These are phyloP conservation scores for Marasmius fiardii DNA, from an alignment of 1,284 basidiomycete genomes.

Conservation along the genomic window DNA sequence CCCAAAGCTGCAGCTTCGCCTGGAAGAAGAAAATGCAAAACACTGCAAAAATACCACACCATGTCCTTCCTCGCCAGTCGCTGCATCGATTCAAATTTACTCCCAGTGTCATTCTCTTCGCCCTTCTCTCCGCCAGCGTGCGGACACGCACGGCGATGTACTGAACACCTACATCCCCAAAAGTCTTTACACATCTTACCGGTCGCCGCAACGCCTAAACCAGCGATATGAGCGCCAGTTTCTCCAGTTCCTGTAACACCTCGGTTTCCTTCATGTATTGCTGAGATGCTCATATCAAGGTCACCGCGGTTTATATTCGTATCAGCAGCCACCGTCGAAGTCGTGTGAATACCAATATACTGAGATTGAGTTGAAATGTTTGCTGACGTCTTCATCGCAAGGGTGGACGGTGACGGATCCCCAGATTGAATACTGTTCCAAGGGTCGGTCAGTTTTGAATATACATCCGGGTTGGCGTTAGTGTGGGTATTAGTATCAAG, in stretches of 20 bases:
- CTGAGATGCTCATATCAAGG: not conserved
- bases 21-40: not conserved
- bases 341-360: not conserved
- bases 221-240: no score
- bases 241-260: no score
- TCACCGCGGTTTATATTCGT: not conserved
- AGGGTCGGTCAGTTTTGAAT: no score
- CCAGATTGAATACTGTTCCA: no score
- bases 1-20: not conserved
- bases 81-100: not conserved
- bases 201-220: no score
- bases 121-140: no score
- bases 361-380: not conserved
- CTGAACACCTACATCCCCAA: no score
- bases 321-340: not conserved
- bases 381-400: not conserved
- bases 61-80: not conserved
- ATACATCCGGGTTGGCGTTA: no score
- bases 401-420: not conserved
- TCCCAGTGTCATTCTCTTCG: no score
- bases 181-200: no score
- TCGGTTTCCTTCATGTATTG: not conserved
- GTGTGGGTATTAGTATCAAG: not conserved
- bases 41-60: not conserved
- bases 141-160: no score